phyloP scores from a whole-genome alignment of 768 basidiomycete genomes.

The Lentinus brumalis region DNA sequence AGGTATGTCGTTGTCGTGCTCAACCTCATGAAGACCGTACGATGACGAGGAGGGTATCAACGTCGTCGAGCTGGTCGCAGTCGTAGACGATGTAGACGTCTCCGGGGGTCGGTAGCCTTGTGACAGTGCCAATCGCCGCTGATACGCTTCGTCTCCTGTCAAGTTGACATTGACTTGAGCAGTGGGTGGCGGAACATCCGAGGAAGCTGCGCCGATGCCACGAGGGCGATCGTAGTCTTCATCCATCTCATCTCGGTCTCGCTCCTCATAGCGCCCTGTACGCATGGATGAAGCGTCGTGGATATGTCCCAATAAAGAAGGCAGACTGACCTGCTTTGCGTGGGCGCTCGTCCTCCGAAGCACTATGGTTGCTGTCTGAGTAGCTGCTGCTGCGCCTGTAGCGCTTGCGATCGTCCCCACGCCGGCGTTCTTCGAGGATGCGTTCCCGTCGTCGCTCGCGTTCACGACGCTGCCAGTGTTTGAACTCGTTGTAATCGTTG shows the following conservation, averaged over 20 bases:
- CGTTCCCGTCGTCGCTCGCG: slow-evolving; percentile 73
- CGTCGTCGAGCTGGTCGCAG: neutral
- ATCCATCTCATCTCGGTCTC: slow-evolving; percentile 53
- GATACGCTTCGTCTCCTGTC: slow-evolving; percentile 81
- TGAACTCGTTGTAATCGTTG: slow-evolving; percentile 90
- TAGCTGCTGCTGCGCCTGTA: slow-evolving; percentile 51
- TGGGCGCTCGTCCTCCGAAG: slow-evolving; percentile 64
- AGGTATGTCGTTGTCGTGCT: slow-evolving; percentile 12
- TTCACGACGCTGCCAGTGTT: slow-evolving; percentile 75
- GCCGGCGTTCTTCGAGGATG: slow-evolving; percentile 38
- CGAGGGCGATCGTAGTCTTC: slow-evolving; percentile 47
- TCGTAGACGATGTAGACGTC: slow-evolving; percentile 3
- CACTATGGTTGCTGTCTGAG: slow-evolving; percentile 65
- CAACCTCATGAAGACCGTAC: slow-evolving; percentile 12
- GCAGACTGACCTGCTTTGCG: slow-evolving; percentile 63
- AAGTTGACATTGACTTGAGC: slow-evolving; percentile 46
- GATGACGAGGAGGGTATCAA: slow-evolving; percentile 9
- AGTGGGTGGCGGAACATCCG: slow-evolving; percentile 29
- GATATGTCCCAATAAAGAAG: neutral
- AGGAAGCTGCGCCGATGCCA: slow-evolving; percentile 26
- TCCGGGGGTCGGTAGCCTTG: slow-evolving; percentile 27
- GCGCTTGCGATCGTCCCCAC: slow-evolving; percentile 56
- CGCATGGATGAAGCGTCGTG: slow-evolving; percentile 8
- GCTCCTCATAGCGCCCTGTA: slow-evolving; percentile 46
- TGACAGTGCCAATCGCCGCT: slow-evolving; percentile 73